Evolutionary conservation across 2,329 filamentous ascomycete genomes (phyloP).

Genomic region (Plenodomus tracheiphilus): DNA sequence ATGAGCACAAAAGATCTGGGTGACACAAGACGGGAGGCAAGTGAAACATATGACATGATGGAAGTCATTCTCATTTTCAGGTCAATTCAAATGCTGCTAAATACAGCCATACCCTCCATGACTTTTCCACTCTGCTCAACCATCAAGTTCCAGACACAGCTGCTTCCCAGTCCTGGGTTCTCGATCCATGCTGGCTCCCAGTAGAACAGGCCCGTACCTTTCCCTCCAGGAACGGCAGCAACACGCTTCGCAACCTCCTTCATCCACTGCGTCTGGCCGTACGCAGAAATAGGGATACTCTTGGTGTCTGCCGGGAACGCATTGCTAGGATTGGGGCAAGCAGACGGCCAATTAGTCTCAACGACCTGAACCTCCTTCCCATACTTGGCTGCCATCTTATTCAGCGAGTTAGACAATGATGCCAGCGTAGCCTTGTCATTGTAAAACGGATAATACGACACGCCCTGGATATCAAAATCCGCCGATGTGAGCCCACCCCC

Average conservation of each 20-base stretch:
- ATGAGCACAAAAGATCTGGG: too few species aligned
- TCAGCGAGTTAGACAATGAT: constrained; percentile 58
- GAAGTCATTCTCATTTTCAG: too few species aligned
- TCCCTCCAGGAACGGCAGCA: constrained; percentile 55
- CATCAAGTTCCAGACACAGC: constrained; percentile 66
- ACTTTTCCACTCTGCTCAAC: constrained; percentile 60
- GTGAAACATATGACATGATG: too few species aligned
- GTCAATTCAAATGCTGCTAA: constrained; percentile 39
- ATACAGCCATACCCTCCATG: constrained; percentile 61
- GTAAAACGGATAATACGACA: constrained; percentile 77
- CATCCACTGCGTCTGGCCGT: constrained; percentile 66
- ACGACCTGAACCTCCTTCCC: constrained; percentile 70
- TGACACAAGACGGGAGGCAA: too few species aligned
- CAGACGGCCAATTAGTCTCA: constrained; percentile 71
- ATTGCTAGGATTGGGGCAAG: constrained; percentile 62
- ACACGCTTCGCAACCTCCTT: constrained; percentile 62
- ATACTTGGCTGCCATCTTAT: constrained; percentile 63
- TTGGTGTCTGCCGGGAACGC: constrained; percentile 64
- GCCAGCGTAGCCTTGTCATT: constrained; percentile 61
- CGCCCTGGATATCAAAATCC: constrained; percentile 73
- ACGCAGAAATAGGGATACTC: constrained; percentile 64
- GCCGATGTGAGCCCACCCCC: constrained; percentile 53
- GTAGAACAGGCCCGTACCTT: constrained; percentile 64
- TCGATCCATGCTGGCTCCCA: constrained; percentile 75
- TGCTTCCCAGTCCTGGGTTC: constrained; percentile 66